Evolutionary conservation across 768 basidiomycete genomes (phyloP), one percentile per base, ranked within the genome.

Genomic region (Exsudoporus frostii): DNA sequence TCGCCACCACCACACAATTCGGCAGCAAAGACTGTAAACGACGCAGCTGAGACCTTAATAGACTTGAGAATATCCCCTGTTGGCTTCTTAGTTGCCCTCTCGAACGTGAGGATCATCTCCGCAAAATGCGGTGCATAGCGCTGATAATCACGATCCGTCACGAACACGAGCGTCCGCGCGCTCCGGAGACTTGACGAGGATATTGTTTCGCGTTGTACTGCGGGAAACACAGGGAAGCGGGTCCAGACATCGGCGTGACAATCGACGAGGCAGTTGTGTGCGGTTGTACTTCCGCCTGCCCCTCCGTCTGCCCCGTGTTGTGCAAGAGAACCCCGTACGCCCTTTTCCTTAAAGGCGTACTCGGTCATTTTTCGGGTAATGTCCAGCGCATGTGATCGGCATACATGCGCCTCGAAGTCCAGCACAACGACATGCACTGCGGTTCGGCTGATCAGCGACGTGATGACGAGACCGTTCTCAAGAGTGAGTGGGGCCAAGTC

Each of bases 171-270:
- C 5, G 67, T 65, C 40, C 69, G 73, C 5, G 61, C 50, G 10
- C 57, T 65, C 19, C 74, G 66, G 11, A 67, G 59, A 20, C 62
- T 63, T 4, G 71, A 71, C 0, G 71, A 68, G 0, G 70, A 65
- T 37, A 77, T 70, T 0, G 77, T 78, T 29, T 75, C 71, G 8
- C 79, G 73, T 33, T 73, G 72, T n/a, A 84, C 72, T 0, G 82
- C 80, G 3, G 82, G 71, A 2, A 80, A 56, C 4, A 84, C 82
- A 0, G 83, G 83, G 60, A 82, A 84, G 9, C 83, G 76, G 5
- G 74, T 80, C 83, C 83, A 84, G 20, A 82, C 78, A 13, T 82
- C 81, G 0, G 74, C 63, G 46, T 81, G 75, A 49, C 81, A 83
- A 55, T 83, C 79, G 15, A 85, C 66, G 13, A 85, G 66, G 41